Base-by-base conservation (phyloP, 2,329 filamentous ascomycete genomes). In the Epichloe aotearoae region DNA sequence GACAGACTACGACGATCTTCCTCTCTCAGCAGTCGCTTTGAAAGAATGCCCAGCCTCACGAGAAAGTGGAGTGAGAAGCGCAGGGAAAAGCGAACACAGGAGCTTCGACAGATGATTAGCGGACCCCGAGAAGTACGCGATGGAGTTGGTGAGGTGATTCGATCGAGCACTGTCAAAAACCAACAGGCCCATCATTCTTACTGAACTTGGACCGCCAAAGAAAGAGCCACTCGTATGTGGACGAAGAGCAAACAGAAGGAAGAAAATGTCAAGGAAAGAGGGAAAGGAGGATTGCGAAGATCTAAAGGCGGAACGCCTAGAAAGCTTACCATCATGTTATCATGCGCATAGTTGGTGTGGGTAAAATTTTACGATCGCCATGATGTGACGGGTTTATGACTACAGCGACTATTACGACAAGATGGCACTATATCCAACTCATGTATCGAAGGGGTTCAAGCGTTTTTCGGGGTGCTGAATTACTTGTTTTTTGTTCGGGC, bases 101-200 rank as follows among this genome's bases (percentile, higher is more conserved):
- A 79, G 58, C 67, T 84, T 49, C 71, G 80, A 7, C 68, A 74
- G 55, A 82, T 73, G 62, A 84, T 84, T 43, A 81, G 78, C 53
- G 73, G 70, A 5, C 80, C 80, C 0, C 71, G 66, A 23, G 75
- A 79, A 58, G 76, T 81, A 19, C 67, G 77, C 26, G 77, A 81
- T 55, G 76, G 77, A 3, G 74, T 81, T 3, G 75, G 72, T 14
- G 77, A 81, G 33, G 72, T 81, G 46, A 73, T 80, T 44, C 68
- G 73, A 47, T 66, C 69, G 37, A 70, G 66, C 40, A 57, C 57
- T 12, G 50, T 52, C 19, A 47, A 17, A 45, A 38, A 37, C 14
- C 36, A 36, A 26, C 37, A 34, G 30, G 36, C 12, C 4, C 26
- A 17, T 2, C 10, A 45, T 3, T 23, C 34, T n/a, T n/a, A 36